Conservation (phyloP, 352 stramenopile genomes). For the Ochromonadaceae sp. region DNA sequence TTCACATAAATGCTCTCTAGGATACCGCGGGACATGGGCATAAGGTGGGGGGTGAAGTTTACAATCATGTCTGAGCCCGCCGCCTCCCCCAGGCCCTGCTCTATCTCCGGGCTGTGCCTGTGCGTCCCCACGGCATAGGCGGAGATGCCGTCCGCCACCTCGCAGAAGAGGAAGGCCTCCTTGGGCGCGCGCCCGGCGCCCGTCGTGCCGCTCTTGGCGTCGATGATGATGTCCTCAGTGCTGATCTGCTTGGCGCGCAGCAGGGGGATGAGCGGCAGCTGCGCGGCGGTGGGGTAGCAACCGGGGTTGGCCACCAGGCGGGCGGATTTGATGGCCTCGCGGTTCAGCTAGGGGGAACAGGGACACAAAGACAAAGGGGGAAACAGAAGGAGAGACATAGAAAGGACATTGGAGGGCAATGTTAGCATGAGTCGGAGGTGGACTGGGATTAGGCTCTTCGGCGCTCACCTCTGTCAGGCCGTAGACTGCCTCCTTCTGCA, state of each 20-base stretch:
- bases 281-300: constrained; percentile 36
- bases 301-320: constrained; percentile 33
- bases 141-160: constrained; percentile 32
- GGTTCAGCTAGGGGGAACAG: background rate
- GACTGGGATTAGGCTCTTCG: no score
- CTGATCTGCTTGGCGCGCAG: constrained; percentile 27
- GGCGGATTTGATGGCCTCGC: constrained; percentile 27
- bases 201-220: constrained; percentile 35
- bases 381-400: no score
- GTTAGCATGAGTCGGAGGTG: no score
- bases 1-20: constrained; percentile 49
- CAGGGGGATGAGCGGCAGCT: constrained; percentile 33
- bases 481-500: constrained; percentile 38
- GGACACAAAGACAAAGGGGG: background rate
- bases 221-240: constrained; percentile 36
- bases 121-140: constrained; percentile 32
- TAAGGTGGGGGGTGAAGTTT: constrained; percentile 80
- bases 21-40: constrained; percentile 79
- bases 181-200: constrained; percentile 31
- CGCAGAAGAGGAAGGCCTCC: constrained; percentile 33
- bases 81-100: constrained; percentile 30
- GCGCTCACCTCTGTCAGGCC: constrained; percentile 33
- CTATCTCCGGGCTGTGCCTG: constrained; percentile 35
- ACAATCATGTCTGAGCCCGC: constrained; percentile 31
- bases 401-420: no score